Evolutionary conservation across 2,329 filamentous ascomycete genomes (phyloP), one percentile per base, ranked within the genome.

Genomic region (Claviceps fusiformis): DNA sequence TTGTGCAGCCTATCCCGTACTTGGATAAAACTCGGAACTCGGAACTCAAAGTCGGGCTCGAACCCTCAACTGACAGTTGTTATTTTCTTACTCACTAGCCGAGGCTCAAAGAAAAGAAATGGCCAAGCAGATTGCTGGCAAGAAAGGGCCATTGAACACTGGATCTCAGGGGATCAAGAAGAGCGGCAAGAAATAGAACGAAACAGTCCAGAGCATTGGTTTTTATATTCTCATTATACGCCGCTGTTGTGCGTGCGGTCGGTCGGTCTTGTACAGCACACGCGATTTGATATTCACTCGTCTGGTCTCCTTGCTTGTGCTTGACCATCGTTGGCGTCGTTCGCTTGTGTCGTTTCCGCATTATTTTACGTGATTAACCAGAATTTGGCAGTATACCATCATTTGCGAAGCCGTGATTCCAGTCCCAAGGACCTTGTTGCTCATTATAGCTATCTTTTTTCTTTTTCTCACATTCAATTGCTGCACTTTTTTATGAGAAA

Each of bases 101-200:
- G 47, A 50, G 6, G 47, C 47, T 6, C 31, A 35, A 50, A 35
- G 19, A 72, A 92, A 95, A 75, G 89, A 90, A 10, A 69, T 95
- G 73, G 83, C 85, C n/a, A 78, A 83, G 58, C 87, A 89, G 75
- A 45, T 54, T 15, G 85, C 87, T 49, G 85, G 86, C 65, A 87
- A 87, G 71, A 95, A 95, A 75, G 92, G 92, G 3, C 91, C 92
- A 43, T 70, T 96, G 68, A 91, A 90, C 74, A 86, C 83, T 37
- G 90, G 89, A 39, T 72, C 78, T 51, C 89, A 95, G 74, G 90
- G 89, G 59, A 95, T 97, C 77, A 96, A 96, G 85, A 96, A 95
- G 82, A 93, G 87, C 59, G 91, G 90, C 72, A 95, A 96, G 87
- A 95, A 96, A 85, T 95, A 79, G 74, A 50, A 19, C n/a, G 50